Evolutionary conservation across 768 basidiomycete genomes (phyloP).

Genomic region (Pleurotus eryngii): DNA sequence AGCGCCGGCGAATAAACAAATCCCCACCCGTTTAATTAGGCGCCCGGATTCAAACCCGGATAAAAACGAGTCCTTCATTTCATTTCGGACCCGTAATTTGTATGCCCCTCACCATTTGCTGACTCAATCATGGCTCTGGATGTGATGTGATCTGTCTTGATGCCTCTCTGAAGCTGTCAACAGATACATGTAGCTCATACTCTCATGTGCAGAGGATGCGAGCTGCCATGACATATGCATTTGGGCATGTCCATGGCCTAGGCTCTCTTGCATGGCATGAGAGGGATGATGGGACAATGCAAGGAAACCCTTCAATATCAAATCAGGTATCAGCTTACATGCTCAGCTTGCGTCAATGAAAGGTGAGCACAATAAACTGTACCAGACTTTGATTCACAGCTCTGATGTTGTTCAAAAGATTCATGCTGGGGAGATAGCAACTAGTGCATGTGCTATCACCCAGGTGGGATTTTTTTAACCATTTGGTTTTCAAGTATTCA

Average conservation of each 20-base stretch:
- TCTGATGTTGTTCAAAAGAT: background rate
- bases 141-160: conserved; percentile 25
- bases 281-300: conserved; percentile 19
- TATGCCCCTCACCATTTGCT: background rate
- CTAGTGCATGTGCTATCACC: background rate
- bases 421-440: background rate
- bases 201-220: conserved; percentile 21
- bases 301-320: conserved; percentile 27
- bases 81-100: conserved; percentile 13
- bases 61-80: too few species aligned
- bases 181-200: conserved; percentile 12
- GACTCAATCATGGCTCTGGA: conserved; percentile 10
- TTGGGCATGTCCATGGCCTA: conserved; percentile 17
- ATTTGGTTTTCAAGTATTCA: background rate
- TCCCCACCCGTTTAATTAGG: too few species aligned
- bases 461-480: background rate
- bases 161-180: conserved; percentile 9
- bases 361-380: conserved; percentile 14
- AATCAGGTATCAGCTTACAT: conserved; percentile 23
- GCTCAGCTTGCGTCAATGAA: conserved; percentile 20
- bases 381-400: background rate
- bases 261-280: conserved; percentile 27
- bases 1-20: too few species aligned
- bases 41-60: too few species aligned
- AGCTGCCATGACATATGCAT: conserved; percentile 20